Evolutionary conservation across 345 rosid species (phyloP), one percentile per base, ranked within the genome.

Genomic region (Anacardium occidentale): DNA sequence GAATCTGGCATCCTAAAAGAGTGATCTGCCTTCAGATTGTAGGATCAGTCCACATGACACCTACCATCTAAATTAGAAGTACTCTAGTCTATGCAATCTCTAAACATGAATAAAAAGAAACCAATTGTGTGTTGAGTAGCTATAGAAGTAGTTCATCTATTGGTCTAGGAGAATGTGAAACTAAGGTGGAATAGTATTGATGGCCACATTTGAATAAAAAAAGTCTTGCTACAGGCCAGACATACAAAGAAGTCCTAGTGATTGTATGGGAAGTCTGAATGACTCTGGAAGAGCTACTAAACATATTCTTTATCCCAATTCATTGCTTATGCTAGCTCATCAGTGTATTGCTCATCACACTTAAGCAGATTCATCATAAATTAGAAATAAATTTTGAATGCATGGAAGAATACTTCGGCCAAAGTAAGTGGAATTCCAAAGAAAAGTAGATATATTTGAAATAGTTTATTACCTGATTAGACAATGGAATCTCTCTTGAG

Each of bases 401-500:
- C 26, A 59, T 11, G 47, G 5, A 60, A 70, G 15, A 45, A 59
- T 6, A 22, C 62, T 26, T 45, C 45, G 11, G 14, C 21, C 17
- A 26, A 10, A 26, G 12, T 47, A 12, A 70, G 20, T 74, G 61
- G 72, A 69, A 60, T 26, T 61, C 54, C 63, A 2, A 34, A 54
- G 34, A 10, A 1, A 76, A 57, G 64, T 29, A 51, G 59, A 65
- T 51, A 67, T 50, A 61, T 12, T 24, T n/a, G 72, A 60, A 64
- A 37, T 24, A 52, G 53, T 25, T 22, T 45, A 76, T 77, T 75
- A 94, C 95, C 97, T 92, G 98, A 75, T 92, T 89, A 59, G 99
- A 95, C 50, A 91, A 81, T 14, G 94, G 94, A 80, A 92, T 77
- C 78, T 88, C 86, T 60, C 94, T 82, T 0, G 82, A 70, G 42